Percentiles rank a stretch among this genome's conserved stretches.
phyloP scores from a whole-genome alignment of 2,329 filamentous ascomycete genomes.

The Raffaelea ambrosiae region DNA sequence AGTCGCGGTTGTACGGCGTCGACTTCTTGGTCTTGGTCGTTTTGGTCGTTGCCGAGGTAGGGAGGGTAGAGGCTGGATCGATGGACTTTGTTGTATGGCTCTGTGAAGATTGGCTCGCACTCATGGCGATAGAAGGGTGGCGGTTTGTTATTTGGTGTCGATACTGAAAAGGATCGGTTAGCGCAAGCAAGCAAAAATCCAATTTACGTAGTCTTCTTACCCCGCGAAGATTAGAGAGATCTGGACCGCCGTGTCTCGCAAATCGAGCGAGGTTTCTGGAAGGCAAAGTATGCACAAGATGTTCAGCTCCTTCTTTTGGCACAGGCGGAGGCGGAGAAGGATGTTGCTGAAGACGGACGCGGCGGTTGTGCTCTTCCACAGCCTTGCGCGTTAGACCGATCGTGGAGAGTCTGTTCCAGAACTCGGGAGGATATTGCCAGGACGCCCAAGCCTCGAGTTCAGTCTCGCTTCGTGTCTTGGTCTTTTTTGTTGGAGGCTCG shows the following conservation, averaged over 20 bases:
- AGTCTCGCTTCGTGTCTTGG: too few relatives aligned
- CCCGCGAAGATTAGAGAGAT: constrained; percentile 16
- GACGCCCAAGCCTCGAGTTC: constrained; percentile 2
- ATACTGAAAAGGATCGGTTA: constrained; percentile 2
- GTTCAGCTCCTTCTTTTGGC: background rate
- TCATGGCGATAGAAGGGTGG: constrained; percentile 6
- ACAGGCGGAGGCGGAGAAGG: background rate
- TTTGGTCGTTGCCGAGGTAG: constrained; percentile 8
- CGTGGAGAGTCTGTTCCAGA: constrained; percentile 9
- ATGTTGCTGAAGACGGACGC: constrained; percentile 1
- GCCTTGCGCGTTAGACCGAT: constrained; percentile 6
- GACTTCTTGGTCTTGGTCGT: constrained; percentile 16
- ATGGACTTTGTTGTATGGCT: constrained; percentile 10
- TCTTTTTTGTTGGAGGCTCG: too few relatives aligned
- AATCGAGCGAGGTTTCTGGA: constrained; percentile 13
- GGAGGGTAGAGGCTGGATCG: constrained; percentile 11
- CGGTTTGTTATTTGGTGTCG: background rate
- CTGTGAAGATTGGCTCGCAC: constrained; percentile 7
- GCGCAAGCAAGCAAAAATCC: background rate
- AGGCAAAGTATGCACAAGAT: background rate
- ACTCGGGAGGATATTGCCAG: constrained; percentile 9
- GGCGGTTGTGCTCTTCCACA: constrained; percentile 9
- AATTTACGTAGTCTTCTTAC: constrained; percentile 7
- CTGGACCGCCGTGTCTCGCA: constrained; percentile 17
- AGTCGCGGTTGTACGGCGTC: constrained; percentile 22